Conservation (phyloP, 169 alveolate genomes). For the Babesia ovis region DNA sequence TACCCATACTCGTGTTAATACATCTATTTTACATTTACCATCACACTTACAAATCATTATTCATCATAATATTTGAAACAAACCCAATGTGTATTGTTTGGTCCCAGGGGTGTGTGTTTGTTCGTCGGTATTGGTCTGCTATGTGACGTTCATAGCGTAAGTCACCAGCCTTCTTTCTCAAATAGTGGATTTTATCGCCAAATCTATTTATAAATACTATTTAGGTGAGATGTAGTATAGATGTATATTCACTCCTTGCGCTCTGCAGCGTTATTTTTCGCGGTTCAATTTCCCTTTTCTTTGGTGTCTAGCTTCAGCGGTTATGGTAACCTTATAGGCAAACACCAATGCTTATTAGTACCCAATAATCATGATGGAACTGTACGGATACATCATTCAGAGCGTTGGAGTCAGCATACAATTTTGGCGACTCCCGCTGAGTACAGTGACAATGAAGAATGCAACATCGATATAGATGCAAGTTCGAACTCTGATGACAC, state of each 20-base stretch:
- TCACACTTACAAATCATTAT: too few species aligned
- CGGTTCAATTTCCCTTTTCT: background rate
- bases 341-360: background rate
- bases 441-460: background rate
- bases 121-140: too few species aligned
- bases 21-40: background rate
- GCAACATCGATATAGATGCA: conserved; percentile 2
- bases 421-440: background rate
- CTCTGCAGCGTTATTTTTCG: background rate
- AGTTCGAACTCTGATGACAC: background rate
- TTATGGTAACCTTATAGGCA: background rate
- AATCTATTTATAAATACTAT: too few species aligned
- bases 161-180: too few species aligned
- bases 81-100: too few species aligned
- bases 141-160: too few species aligned
- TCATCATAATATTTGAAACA: too few species aligned
- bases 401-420: background rate
- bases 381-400: background rate
- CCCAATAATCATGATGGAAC: background rate
- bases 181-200: too few species aligned
- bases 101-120: too few species aligned
- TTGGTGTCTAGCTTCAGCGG: conserved; percentile 4
- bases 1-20: background rate
- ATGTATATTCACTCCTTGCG: background rate
- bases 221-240: conserved; percentile 5